phyloP scores from a whole-genome alignment of 768 basidiomycete genomes.

The Dictyophora rubrovolvata region DNA sequence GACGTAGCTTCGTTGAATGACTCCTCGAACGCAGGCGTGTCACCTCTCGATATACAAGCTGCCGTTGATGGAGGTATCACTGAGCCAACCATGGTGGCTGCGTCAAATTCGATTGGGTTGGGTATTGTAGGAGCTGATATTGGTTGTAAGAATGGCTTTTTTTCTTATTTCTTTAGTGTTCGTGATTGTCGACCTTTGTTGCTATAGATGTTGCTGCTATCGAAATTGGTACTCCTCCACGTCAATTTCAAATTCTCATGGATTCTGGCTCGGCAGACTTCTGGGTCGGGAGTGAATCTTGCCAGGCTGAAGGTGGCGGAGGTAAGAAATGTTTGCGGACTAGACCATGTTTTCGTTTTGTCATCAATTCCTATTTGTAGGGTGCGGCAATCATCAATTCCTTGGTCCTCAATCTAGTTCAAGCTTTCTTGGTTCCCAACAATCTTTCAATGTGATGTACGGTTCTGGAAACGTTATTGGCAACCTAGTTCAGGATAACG shows the following conservation, averaged over 20 bases:
- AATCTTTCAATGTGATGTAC: conserved; percentile 52
- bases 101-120: conserved; percentile 50
- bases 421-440: conserved; percentile 44
- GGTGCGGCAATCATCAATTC: conserved; percentile 49
- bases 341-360: background rate
- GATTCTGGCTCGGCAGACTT: conserved; percentile 63
- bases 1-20: background rate
- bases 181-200: conserved; percentile 10
- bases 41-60: conserved; percentile 27
- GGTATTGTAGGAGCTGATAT: conserved; percentile 56
- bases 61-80: conserved; percentile 30
- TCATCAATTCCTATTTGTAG: conserved; percentile 4
- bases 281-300: conserved; percentile 52
- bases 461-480: conserved; percentile 65
- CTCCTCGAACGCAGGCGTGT: conserved; percentile 21
- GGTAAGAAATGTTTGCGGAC: conserved; percentile 3
- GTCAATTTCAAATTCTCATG: conserved; percentile 48
- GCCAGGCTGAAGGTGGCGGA: conserved; percentile 24
- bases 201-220: conserved; percentile 30
- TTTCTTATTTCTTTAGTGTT: too few relatives aligned
- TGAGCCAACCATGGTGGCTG: conserved; percentile 29
- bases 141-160: conserved; percentile 27
- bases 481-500: conserved; percentile 48
- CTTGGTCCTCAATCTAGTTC: conserved; percentile 54
- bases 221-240: conserved; percentile 58